phyloP scores from a whole-genome alignment of 169 alveolate genomes.

The Eimeria praecox region DNA sequence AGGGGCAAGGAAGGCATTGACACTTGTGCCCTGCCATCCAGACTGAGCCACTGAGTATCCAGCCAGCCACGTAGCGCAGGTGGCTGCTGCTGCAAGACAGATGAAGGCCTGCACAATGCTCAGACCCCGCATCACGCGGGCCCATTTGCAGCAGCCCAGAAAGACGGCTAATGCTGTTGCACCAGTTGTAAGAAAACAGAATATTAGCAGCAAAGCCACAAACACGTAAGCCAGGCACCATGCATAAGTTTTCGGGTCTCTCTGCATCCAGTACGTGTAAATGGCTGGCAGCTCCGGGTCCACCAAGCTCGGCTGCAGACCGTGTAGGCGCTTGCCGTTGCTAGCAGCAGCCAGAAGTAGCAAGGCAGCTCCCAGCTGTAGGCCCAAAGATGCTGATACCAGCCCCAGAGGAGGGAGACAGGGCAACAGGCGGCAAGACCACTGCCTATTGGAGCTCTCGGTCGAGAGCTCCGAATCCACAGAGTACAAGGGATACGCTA shows the following conservation, averaged over 20 bases:
- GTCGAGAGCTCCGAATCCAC: conserved; percentile 69
- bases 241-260: conserved; percentile 54
- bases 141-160: conserved; percentile 71
- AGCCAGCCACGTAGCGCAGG: conserved; percentile 33
- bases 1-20: neutral
- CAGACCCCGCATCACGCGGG: conserved; percentile 19
- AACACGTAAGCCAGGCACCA: conserved; percentile 51
- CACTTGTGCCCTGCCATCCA: neutral
- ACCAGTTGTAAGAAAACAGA: neutral
- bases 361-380: conserved; percentile 48
- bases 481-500: conserved; percentile 45
- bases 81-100: conserved; percentile 2
- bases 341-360: conserved; percentile 38
- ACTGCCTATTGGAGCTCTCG: conserved; percentile 63
- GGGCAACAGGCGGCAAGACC: conserved; percentile 65
- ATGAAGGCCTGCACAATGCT: conserved; percentile 56
- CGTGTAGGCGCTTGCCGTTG: conserved; percentile 60
- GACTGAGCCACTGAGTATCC: conserved; percentile 68
- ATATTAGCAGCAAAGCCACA: neutral
- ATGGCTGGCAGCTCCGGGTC: conserved; percentile 58
- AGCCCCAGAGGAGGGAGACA: conserved; percentile 66
- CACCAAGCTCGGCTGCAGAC: conserved; percentile 4
- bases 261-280: neutral
- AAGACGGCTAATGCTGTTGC: conserved; percentile 12
- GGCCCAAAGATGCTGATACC: conserved; percentile 51